Evolutionary conservation across 225 moss, liverwort and hornwort genomes (phyloP).

Genomic region (Asterella californica): DNA sequence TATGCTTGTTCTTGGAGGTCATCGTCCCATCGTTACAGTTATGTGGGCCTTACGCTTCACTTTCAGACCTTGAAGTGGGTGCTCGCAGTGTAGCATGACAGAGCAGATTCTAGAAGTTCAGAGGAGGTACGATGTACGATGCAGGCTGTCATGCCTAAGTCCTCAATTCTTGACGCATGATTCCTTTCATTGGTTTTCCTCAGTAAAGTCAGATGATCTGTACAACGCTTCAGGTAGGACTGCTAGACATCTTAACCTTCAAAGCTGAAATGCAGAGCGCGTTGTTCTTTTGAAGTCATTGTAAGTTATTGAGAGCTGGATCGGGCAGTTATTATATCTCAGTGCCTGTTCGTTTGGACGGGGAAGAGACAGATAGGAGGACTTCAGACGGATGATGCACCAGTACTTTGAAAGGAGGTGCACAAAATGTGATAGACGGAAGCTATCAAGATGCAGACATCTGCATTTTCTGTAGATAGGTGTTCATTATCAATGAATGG

Average conservation of each 20-base stretch:
- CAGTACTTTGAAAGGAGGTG: not conserved
- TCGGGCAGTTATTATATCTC: not conserved
- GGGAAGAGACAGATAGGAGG: not conserved
- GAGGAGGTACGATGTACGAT: not conserved
- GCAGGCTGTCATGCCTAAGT: not conserved
- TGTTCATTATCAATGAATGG: not conserved
- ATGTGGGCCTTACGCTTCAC: too few relatives aligned
- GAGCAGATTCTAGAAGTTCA: not conserved
- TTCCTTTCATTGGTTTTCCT: not conserved
- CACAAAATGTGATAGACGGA: not conserved
- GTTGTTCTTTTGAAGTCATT: not conserved
- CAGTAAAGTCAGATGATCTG: not conserved
- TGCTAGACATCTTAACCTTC: not conserved
- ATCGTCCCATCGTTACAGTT: not conserved
- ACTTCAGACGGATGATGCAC: not conserved
- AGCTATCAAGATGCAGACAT: constrained; percentile 5
- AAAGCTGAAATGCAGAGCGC: not conserved
- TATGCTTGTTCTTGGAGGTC: not conserved
- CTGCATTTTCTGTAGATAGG: not conserved
- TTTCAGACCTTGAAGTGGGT: too few relatives aligned
- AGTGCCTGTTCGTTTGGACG: not conserved
- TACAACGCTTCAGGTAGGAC: not conserved
- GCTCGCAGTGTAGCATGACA: not conserved
- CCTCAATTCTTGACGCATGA: not conserved
- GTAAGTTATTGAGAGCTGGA: not conserved